Evolutionary conservation across 441 rosid genomes (phyloP).

Genomic region (Cnidoscolus chayamansa): DNA sequence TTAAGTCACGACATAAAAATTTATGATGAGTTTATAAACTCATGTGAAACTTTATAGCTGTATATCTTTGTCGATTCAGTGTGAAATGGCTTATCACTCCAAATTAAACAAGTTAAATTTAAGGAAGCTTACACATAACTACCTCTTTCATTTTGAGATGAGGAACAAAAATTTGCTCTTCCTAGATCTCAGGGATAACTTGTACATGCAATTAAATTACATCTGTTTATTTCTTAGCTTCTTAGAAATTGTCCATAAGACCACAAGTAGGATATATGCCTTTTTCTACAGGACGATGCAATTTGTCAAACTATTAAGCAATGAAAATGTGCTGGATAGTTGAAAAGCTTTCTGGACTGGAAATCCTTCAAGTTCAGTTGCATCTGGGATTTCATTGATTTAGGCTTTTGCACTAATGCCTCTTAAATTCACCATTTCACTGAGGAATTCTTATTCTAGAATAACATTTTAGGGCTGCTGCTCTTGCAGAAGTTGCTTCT

Average conservation of each 20-base stretch:
- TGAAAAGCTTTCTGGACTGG: not conserved
- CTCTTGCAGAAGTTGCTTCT: not conserved
- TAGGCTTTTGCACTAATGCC: too few relatives aligned
- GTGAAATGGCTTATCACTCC: not conserved
- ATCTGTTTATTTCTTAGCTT: not conserved
- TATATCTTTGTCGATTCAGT: not conserved
- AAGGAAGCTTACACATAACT: not conserved
- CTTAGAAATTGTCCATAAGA: too few relatives aligned
- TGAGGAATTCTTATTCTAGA: not conserved
- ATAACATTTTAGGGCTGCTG: not conserved
- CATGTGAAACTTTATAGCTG: not conserved
- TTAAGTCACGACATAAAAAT: not conserved
- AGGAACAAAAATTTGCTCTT: not conserved
- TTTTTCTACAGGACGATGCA: not conserved
- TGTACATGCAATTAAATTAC: not conserved
- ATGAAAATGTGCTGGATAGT: not conserved
- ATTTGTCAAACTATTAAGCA: not conserved
- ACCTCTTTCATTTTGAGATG: not conserved
- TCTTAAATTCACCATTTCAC: too few relatives aligned
- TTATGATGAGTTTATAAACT: not conserved
- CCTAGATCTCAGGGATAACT: not conserved
- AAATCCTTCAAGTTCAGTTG: not conserved
- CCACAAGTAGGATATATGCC: not conserved
- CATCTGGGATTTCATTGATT: not conserved
- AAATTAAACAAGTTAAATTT: not conserved